These are phyloP conservation scores for Epithele typhae DNA, from an alignment of 768 basidiomycete genomes.

Conservation along the genomic window DNA sequence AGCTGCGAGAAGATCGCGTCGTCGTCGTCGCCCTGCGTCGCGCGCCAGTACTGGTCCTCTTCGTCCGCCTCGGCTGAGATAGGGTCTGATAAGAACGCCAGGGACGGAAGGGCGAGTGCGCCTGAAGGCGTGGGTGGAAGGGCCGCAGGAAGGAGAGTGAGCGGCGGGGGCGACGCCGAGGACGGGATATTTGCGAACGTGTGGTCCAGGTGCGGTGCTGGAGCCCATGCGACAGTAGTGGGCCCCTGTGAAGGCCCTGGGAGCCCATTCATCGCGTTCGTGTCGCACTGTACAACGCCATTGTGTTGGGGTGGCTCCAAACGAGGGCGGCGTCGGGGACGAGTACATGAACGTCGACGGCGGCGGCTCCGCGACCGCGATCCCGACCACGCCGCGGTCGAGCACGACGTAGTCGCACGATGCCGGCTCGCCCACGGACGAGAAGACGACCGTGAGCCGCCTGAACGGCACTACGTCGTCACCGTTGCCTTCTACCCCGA, in stretches of 20 bases:
- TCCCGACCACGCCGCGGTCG: slow-evolving; percentile 44
- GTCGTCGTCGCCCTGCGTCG: neutral
- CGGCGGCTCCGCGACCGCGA: slow-evolving; percentile 7
- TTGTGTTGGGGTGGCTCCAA: neutral
- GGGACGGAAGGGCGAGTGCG: no score
- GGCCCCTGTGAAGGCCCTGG: no score
- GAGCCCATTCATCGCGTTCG: no score
- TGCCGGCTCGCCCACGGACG: slow-evolving; percentile 49
- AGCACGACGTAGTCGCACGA: slow-evolving; percentile 78
- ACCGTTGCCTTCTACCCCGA: neutral
- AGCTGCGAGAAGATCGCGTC: neutral
- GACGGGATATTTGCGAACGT: no score
- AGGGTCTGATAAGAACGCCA: no score
- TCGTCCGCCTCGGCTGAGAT: no score
- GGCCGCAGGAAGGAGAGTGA: no score
- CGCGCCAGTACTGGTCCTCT: neutral
- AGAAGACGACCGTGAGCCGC: slow-evolving; percentile 75
- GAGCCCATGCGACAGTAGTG: no score
- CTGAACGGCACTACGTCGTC: slow-evolving; percentile 53
- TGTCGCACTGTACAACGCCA: no score
- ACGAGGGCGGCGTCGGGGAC: neutral
- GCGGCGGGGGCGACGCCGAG: no score
- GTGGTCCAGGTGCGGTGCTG: no score
- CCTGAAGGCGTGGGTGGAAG: no score
- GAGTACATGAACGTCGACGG: slow-evolving; percentile 7